A percentile compares a stretch with the other conserved stretches of the same genome.
These are phyloP conservation scores for Collybia mongolica DNA, from an alignment of 768 basidiomycete genomes.

Conservation along the genomic window DNA sequence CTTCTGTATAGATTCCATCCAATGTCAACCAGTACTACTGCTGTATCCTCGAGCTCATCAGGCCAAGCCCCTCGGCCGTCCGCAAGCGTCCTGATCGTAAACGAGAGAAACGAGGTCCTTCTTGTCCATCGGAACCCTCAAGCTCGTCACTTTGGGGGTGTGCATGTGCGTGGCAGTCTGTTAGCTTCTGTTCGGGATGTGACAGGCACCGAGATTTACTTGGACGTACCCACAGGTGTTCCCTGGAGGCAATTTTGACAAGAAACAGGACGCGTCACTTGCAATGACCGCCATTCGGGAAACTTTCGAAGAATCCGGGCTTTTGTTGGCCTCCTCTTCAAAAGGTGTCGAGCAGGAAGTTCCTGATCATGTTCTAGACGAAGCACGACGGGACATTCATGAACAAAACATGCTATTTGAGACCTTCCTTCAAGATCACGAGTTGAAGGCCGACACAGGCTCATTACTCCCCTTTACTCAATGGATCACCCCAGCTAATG, in stretches of 20 bases:
- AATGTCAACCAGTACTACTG: constrained; percentile 8
- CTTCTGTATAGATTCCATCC: not conserved
- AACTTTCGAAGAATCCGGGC: constrained; percentile 75
- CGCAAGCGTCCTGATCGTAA: constrained; percentile 66
- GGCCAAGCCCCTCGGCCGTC: constrained; percentile 50
- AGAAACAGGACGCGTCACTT: constrained; percentile 55
- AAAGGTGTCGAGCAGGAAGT: constrained; percentile 15
- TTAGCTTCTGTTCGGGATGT: not conserved
- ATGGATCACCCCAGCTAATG: constrained; percentile 67
- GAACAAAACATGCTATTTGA: constrained; percentile 47
- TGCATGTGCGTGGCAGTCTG: constrained; percentile 47
- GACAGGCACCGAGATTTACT: not conserved
- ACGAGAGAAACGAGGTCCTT: constrained; percentile 64
- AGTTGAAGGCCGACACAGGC: constrained; percentile 41
- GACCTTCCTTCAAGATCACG: constrained; percentile 47
- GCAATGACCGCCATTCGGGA: constrained; percentile 69
- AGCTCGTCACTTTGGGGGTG: constrained; percentile 62
- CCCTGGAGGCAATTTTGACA: constrained; percentile 71
- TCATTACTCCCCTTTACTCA: constrained; percentile 68
- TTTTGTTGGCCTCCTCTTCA: constrained; percentile 52
- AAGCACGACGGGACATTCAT: constrained; percentile 57
- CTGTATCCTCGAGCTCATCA: not conserved
- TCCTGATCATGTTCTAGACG: constrained; percentile 43
- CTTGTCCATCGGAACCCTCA: constrained; percentile 70
- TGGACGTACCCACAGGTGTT: constrained; percentile 51